These are phyloP conservation scores for Monilinia vaccinii-corymbosi DNA, from an alignment of 2,329 filamentous ascomycete genomes.

Conservation along the genomic window DNA sequence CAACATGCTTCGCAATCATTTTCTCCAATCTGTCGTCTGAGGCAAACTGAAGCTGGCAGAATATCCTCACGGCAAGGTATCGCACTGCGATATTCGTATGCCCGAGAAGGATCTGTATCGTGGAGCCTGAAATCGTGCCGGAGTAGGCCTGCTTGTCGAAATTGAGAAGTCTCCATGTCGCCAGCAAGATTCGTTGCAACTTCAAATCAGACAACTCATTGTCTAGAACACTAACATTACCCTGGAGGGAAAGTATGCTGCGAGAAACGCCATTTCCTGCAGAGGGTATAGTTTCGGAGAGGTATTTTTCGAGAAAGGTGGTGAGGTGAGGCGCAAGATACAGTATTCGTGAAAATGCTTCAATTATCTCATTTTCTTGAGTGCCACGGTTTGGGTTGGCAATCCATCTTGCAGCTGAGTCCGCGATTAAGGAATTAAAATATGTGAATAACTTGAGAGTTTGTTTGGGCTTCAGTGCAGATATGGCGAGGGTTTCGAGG, in stretches of 20 bases:
- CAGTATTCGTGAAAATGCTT: conserved; percentile 70
- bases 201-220: conserved; percentile 31
- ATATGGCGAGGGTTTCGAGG: conserved; percentile 60
- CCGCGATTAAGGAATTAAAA: conserved; percentile 68
- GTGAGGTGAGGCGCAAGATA: conserved; percentile 75
- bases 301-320: conserved; percentile 53
- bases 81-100: conserved; percentile 52
- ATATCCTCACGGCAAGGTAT: conserved; percentile 74
- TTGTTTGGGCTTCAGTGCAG: conserved; percentile 58
- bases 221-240: conserved; percentile 26
- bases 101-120: conserved; percentile 60
- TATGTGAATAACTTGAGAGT: conserved; percentile 67
- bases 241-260: conserved; percentile 17
- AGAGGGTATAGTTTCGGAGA: conserved; percentile 15
- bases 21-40: conserved; percentile 71
- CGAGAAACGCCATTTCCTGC: conserved; percentile 13
- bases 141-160: conserved; percentile 64
- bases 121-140: conserved; percentile 52
- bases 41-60: conserved; percentile 69
- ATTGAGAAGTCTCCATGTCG: conserved; percentile 70
- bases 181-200: conserved; percentile 47
- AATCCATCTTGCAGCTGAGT: conserved; percentile 76
- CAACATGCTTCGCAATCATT: conserved; percentile 59
- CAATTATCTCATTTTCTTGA: conserved; percentile 40
- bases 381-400: conserved; percentile 26